Percentiles rank a stretch among this genome's conserved stretches.
phyloP scores from a whole-genome alignment of 768 basidiomycete genomes.

The Coprinellus aureogranulatus region DNA sequence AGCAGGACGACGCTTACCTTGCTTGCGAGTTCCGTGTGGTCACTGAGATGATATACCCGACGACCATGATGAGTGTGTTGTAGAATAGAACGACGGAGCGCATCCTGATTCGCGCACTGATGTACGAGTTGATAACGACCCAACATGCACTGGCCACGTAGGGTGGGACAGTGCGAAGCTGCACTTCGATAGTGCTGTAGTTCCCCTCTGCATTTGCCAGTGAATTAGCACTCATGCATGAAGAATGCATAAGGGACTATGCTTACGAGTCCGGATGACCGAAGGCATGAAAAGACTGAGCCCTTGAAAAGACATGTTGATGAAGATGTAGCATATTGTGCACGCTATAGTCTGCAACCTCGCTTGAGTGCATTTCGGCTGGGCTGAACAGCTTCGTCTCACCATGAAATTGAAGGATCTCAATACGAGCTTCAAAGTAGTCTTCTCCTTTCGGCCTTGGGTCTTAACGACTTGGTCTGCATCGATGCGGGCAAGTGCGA shows the following conservation, averaged over 20 bases:
- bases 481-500: constrained; percentile 28
- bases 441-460: constrained; percentile 14
- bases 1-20: neutral
- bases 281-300: constrained; percentile 38
- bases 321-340: constrained; percentile 23
- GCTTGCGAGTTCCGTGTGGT: constrained; percentile 33
- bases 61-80: constrained; percentile 29
- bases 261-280: constrained; percentile 36
- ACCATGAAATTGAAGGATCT: constrained; percentile 19
- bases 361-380: neutral
- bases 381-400: neutral
- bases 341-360: constrained; percentile 28
- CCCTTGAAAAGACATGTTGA: constrained; percentile 35
- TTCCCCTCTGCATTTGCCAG: neutral
- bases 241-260: neutral
- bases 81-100: constrained; percentile 28
- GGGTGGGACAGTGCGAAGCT: constrained; percentile 41
- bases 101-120: constrained; percentile 26
- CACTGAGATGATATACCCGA: constrained; percentile 36
- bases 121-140: constrained; percentile 27
- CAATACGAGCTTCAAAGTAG: constrained; percentile 8
- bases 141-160: constrained; percentile 35
- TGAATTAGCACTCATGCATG: neutral
- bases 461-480: constrained; percentile 22
- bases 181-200: constrained; percentile 26